phyloP scores from a whole-genome alignment of 2,329 filamentous ascomycete genomes.

The Fusarium papillatum region DNA sequence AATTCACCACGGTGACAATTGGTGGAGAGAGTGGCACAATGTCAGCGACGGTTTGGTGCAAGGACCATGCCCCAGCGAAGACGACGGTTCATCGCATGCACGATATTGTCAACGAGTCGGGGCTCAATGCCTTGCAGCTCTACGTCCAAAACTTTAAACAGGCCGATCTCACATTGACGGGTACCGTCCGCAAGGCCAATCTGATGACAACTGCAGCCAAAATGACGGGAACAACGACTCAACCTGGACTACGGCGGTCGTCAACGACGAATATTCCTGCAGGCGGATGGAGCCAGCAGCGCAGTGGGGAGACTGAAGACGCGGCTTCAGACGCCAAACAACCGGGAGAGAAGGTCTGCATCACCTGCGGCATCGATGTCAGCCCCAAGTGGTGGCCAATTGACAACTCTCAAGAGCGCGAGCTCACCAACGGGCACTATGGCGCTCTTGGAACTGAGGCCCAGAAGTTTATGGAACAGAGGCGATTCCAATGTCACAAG shows the following conservation, averaged over 20 bases:
- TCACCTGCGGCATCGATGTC: conserved; percentile 76
- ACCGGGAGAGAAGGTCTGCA: conserved; percentile 68
- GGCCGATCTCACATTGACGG: conserved; percentile 90
- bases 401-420: conserved; percentile 64
- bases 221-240: conserved; percentile 52
- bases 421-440: conserved; percentile 64
- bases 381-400: conserved; percentile 82
- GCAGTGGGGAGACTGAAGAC: conserved; percentile 45
- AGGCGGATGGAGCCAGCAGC: conserved; percentile 30
- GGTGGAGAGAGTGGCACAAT: conserved; percentile 87
- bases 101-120: conserved; percentile 78
- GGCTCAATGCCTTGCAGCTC: conserved; percentile 85
- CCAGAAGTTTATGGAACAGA: conserved; percentile 70
- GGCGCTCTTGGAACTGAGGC: conserved; percentile 67
- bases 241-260: conserved; percentile 62
- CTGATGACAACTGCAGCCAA: conserved; percentile 77
- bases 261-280: conserved; percentile 63
- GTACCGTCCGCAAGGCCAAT: conserved; percentile 93
- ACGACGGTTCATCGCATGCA: conserved; percentile 83
- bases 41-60: conserved; percentile 91
- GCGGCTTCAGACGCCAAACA: conserved; percentile 47
- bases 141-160: conserved; percentile 95
- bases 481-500: conserved; percentile 81
- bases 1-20: conserved; percentile 83
- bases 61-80: conserved; percentile 84